These are phyloP conservation scores for Fusarium tanahbumbuense DNA, from an alignment of 2,329 filamentous ascomycete species.

Conservation along the genomic window DNA sequence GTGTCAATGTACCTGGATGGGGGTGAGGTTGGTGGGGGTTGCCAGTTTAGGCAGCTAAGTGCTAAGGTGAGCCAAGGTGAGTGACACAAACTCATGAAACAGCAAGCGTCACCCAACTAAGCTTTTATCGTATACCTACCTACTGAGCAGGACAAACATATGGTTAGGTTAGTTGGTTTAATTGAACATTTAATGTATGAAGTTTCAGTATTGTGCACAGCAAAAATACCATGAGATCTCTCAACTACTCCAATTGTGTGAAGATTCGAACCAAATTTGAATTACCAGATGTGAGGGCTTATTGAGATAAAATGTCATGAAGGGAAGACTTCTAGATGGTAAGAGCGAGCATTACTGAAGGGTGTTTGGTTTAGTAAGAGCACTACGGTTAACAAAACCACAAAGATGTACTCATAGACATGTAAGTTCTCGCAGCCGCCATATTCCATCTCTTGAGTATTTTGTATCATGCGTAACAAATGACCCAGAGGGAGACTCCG, in stretches of 20 bases:
- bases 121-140: neutral
- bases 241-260: neutral
- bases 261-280: neutral
- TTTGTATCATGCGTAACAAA: no score
- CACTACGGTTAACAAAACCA: no score
- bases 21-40: conserved; percentile 18
- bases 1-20: neutral
- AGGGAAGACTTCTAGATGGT: neutral
- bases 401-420: neutral
- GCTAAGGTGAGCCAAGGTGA: neutral
- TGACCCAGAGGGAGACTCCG: no score
- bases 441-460: no score
- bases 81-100: neutral
- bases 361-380: no score
- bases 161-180: neutral
- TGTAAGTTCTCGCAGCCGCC: neutral
- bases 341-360: neutral
- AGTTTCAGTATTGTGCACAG: neutral
- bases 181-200: neutral
- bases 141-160: neutral
- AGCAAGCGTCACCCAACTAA: neutral
- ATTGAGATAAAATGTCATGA: neutral
- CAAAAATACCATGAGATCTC: neutral
- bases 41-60: conserved; percentile 15
- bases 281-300: neutral